Base-by-base conservation (phyloP, 495 filamentous ascomycete species). In the Acidiella bohemica region DNA sequence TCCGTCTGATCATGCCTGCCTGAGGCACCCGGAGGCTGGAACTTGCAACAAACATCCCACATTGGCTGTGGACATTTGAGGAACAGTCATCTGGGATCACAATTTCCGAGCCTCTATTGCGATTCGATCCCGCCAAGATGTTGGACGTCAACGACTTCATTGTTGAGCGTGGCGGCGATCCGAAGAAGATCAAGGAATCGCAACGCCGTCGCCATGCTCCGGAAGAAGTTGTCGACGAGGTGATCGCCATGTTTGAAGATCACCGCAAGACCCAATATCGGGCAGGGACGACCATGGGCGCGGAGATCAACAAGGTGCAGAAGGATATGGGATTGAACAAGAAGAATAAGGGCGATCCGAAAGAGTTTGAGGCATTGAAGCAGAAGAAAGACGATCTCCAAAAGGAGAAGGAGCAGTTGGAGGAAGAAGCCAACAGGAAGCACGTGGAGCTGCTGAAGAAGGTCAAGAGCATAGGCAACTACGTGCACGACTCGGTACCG, bases 401-500 rank as follows among this genome's bases (percentile, higher is more conserved):
- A 56, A 76, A 80, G 53, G 67, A 78, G 54, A 92, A 90, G 62
- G 83, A 83, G 62, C 70, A 69, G 7, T 67, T 86, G 17, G 75
- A 88, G 51, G 74, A 81, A 32, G 59, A 67, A 27, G 87, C 84
- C 2, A 60, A 65, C 10, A 72, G 79, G 56, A 92, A 93, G 59
- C 80, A 90, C 42, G 54, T 61, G 16, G 63, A 74, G 36, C 64
- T 95, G 37, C 73, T 78, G 49, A 67, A 62, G 48, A 93, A 88
- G 65, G 70, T 88, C 49, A 82, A 79, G 55, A 76, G 73, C 0
- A 80, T 97, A 51, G 90, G 90, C 31, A 97, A 97, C 57, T 75
- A 90, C 56, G 88, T 97, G 18, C 87, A 96, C 62, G 78, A 84
- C 17, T 80, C 78, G 1, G 90, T 96, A 10, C 90, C 87, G n/a